These are phyloP conservation scores for Pelargonium nanum DNA, from an alignment of 345 rosid species.

Conservation along the genomic window DNA sequence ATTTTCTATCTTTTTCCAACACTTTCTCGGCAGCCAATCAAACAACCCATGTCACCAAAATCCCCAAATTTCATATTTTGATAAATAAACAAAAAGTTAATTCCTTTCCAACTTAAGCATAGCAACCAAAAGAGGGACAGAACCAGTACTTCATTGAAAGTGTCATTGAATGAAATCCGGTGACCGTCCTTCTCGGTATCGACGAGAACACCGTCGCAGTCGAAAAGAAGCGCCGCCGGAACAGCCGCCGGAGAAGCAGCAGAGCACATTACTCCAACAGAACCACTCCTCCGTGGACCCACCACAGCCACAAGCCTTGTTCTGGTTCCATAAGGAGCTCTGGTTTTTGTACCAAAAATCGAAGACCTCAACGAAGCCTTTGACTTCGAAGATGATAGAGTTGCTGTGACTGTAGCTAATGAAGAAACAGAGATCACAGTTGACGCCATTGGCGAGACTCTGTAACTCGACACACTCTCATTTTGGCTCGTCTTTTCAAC, in stretches of 20 bases:
- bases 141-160: slow-evolving; percentile 61
- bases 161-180: slow-evolving; percentile 85
- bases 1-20: neutral
- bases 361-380: neutral
- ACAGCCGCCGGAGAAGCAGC: slow-evolving; percentile 40
- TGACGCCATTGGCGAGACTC: neutral
- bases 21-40: neutral
- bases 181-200: slow-evolving; percentile 97
- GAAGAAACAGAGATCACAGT: neutral
- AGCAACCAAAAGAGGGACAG: neutral
- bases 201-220: slow-evolving; percentile 94
- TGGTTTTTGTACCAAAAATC: neutral
- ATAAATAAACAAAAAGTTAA: neutral
- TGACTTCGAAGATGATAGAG: neutral
- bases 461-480: neutral
- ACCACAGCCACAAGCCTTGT: neutral
- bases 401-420: neutral
- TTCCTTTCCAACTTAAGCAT: neutral
- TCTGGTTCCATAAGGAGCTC: neutral
- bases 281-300: slow-evolving; percentile 7
- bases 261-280: slow-evolving; percentile 29
- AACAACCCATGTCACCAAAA: neutral
- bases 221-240: slow-evolving; percentile 77
- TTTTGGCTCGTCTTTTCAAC: neutral
- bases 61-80: neutral